These are phyloP conservation scores for Rhizopogon roseolus DNA, from an alignment of 768 basidiomycete genomes.

Conservation along the genomic window DNA sequence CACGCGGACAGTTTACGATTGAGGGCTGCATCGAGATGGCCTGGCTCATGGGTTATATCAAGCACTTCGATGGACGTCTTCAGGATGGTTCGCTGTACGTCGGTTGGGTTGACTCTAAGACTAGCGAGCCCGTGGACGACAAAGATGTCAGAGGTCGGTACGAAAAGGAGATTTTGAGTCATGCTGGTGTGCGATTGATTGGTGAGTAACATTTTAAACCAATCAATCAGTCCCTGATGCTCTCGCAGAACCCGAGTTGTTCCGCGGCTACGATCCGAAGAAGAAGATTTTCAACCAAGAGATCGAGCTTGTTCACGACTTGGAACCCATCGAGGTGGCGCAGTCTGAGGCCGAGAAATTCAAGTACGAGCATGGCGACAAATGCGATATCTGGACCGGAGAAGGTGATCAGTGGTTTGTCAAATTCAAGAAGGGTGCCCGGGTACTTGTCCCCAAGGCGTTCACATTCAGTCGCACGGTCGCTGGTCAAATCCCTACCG, in stretches of 20 bases:
- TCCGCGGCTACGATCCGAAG: constrained; percentile 97
- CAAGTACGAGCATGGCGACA: constrained; percentile 95
- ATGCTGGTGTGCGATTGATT: constrained; percentile 91
- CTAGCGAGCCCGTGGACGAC: constrained; percentile 91
- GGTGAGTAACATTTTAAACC: constrained; percentile 45
- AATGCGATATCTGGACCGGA: constrained; percentile 91
- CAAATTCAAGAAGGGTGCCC: constrained; percentile 98
- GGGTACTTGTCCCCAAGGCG: constrained; percentile 89
- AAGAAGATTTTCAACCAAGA: constrained; percentile 98
- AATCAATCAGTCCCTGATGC: constrained; percentile 8
- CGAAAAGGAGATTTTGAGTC: constrained; percentile 88
- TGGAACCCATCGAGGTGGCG: constrained; percentile 92
- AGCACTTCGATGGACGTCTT: constrained; percentile 96
- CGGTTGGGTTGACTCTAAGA: constrained; percentile 97
- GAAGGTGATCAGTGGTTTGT: constrained; percentile 96
- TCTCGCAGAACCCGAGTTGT: constrained; percentile 85
- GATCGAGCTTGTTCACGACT: constrained; percentile 91
- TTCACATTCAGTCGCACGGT: constrained; percentile 93
- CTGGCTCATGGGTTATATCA: constrained; percentile 99
- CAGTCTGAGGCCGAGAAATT: constrained; percentile 90
- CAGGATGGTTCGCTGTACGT: constrained; percentile 91
- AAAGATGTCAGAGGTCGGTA: constrained; percentile 94
- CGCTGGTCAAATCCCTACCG: constrained; percentile 94
- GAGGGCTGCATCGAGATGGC: constrained; percentile 99
- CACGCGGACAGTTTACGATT: constrained; percentile 93